Percentiles rank a stretch among this genome's conserved stretches.
Evolutionary conservation across 1,139 yeast genomes (phyloP).

Genomic region (Kodamaea fungicola): DNA sequence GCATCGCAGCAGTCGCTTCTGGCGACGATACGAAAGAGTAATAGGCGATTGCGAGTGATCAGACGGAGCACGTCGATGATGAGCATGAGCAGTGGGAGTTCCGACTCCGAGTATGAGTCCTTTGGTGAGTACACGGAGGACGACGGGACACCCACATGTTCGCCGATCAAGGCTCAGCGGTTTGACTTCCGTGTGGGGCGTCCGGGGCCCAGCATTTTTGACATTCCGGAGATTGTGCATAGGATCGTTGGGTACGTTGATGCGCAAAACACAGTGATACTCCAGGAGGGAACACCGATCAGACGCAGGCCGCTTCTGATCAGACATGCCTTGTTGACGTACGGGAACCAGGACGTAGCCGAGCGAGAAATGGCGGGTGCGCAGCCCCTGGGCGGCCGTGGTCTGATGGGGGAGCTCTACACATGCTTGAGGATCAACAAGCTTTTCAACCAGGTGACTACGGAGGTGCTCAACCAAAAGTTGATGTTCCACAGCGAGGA

Average conservation of each 20-base stretch:
- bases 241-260: slow-evolving; percentile 62
- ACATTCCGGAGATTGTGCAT: slow-evolving; percentile 72
- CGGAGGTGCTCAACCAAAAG: slow-evolving; percentile 51
- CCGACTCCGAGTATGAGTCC: slow-evolving; percentile 31
- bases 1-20: slow-evolving; percentile 2
- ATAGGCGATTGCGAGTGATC: slow-evolving; percentile 4
- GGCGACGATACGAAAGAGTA: slow-evolving; percentile 1
- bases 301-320: slow-evolving; percentile 67
- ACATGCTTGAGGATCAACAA: slow-evolving; percentile 68
- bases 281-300: slow-evolving; percentile 56
- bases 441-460: slow-evolving; percentile 58
- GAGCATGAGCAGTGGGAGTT: slow-evolving; percentile 1
- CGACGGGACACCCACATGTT: slow-evolving; percentile 27
- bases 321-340: slow-evolving; percentile 48
- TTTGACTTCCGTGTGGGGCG: neutral
- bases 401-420: slow-evolving; percentile 25
- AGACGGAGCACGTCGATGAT: slow-evolving; percentile 2
- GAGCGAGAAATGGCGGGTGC: slow-evolving; percentile 50
- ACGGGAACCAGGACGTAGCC: slow-evolving; percentile 54
- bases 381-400: too few species aligned
- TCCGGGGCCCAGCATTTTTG: slow-evolving; percentile 48
- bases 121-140: slow-evolving; percentile 37
- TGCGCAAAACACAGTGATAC: slow-evolving; percentile 42
- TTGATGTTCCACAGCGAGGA: slow-evolving; percentile 51
- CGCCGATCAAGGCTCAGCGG: slow-evolving; percentile 19